Conservation (phyloP, 371 early-diverging fungal genomes). For the Globomyces sp. region DNA sequence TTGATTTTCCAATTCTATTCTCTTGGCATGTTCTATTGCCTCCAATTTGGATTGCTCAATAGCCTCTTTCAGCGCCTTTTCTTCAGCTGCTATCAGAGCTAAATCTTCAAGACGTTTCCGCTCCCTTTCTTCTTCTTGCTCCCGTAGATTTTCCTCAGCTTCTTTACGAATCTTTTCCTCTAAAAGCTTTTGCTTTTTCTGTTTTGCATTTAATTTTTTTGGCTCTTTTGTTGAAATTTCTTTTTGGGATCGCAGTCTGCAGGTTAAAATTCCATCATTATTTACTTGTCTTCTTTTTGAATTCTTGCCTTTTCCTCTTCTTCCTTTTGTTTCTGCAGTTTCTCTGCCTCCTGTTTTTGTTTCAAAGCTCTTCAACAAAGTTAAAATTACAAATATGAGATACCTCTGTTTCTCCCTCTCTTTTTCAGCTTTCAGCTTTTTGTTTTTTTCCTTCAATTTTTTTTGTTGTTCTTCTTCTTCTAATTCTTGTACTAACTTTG, state of each 20-base stretch:
- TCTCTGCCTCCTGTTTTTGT: conserved; percentile 55
- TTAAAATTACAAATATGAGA: conserved; percentile 17
- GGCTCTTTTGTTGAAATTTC: conserved; percentile 47
- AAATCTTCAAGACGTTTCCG: not conserved
- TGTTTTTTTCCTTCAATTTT: conserved; percentile 62
- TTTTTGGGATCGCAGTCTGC: conserved; percentile 23
- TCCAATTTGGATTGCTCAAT: not conserved
- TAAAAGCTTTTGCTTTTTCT: conserved; percentile 34
- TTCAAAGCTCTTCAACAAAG: conserved; percentile 17
- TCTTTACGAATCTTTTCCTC: conserved; percentile 26
- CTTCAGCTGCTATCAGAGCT: conserved; percentile 7
- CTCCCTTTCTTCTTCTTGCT: conserved; percentile 15
- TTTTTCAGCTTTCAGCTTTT: conserved; percentile 55
- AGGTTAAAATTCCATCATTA: not conserved
- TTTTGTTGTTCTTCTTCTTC: conserved; percentile 77
- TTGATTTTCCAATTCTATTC: not conserved
- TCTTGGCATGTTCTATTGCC: conserved; percentile 9
- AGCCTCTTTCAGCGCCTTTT: not conserved
- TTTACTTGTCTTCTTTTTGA: conserved; percentile 42
- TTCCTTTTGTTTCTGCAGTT: conserved; percentile 37
- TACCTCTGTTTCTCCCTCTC: conserved; percentile 62
- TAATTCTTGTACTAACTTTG: conserved; percentile 72
- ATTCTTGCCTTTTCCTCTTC: conserved; percentile 36
- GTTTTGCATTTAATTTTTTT: conserved; percentile 26
- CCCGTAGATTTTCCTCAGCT: conserved; percentile 16